Evolutionary conservation across 345 rosid genomes (phyloP).

Genomic region (Populus euphratica): DNA sequence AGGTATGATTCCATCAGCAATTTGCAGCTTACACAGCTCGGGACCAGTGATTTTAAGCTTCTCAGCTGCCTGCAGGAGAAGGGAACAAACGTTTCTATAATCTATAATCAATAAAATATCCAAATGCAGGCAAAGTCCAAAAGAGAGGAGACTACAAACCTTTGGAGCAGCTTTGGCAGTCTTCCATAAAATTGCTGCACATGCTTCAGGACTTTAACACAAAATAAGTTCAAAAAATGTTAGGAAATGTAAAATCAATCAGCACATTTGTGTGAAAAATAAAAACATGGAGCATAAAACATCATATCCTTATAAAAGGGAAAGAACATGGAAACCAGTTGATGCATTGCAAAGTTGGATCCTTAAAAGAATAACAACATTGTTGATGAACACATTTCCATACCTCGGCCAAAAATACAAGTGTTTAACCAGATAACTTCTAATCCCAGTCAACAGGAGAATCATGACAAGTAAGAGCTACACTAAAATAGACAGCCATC

Average conservation of each 20-base stretch:
- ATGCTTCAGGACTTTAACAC: conserved; percentile 84
- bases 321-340: not conserved
- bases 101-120: conserved; percentile 12
- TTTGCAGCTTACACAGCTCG: conserved; percentile 65
- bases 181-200: conserved; percentile 97
- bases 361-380: not conserved
- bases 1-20: conserved; percentile 86
- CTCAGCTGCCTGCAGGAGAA: conserved; percentile 70
- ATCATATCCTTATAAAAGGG: not conserved
- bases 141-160: conserved; percentile 39
- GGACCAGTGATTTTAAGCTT: conserved; percentile 75
- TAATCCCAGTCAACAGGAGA: not conserved
- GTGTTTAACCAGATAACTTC: not conserved
- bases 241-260: not conserved
- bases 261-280: not conserved
- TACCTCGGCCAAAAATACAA: not conserved
- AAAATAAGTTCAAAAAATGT: not conserved
- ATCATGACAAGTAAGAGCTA: not conserved
- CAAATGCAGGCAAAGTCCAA: conserved; percentile 9
- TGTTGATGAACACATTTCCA: not conserved
- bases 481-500: not conserved
- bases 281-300: not conserved
- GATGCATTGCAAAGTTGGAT: not conserved
- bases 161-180: conserved; percentile 85
- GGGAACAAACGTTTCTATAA: conserved; percentile 1